A percentile compares a stretch with the other conserved stretches of the same genome.
Evolutionary conservation across 768 basidiomycete genomes (phyloP).

Genomic region (Xerocomellus chrysenteron): DNA sequence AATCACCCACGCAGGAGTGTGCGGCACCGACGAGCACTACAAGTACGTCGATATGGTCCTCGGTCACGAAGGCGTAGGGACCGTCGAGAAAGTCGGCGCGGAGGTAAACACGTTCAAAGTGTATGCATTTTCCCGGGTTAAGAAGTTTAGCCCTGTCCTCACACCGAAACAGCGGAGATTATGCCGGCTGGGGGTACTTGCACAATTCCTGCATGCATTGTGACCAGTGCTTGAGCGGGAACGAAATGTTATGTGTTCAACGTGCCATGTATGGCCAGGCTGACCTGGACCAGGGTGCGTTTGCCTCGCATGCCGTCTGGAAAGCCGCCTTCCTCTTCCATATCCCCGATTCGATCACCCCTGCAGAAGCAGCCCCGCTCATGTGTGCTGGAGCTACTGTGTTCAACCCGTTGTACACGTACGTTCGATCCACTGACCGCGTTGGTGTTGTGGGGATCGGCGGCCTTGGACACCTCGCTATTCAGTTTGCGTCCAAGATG

Average conservation of each 20-base stretch:
- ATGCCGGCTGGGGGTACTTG: constrained; percentile 38
- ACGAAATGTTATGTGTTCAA: constrained; percentile 29
- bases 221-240: constrained; percentile 33
- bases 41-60: constrained; percentile 35
- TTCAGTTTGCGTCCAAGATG: constrained; percentile 41
- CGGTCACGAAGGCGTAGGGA: constrained; percentile 40
- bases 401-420: constrained; percentile 27
- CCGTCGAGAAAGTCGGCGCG: constrained; percentile 34
- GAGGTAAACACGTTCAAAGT: constrained; percentile 34
- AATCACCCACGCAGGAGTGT: constrained; percentile 37
- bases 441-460: constrained; percentile 37
- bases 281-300: constrained; percentile 35
- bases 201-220: constrained; percentile 35
- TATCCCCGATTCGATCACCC: constrained; percentile 32
- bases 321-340: constrained; percentile 35
- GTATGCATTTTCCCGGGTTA: constrained; percentile 20
- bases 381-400: constrained; percentile 40
- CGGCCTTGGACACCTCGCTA: constrained; percentile 39
- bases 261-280: constrained; percentile 25
- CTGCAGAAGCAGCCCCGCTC: constrained; percentile 34
- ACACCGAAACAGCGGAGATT: constrained; percentile 29
- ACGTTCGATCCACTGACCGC: constrained; percentile 31
- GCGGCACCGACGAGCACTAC: constrained; percentile 40
- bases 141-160: neutral
- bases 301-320: constrained; percentile 37